Percentiles rank a stretch among this genome's conserved stretches.
Evolutionary conservation across 2,329 filamentous ascomycete species (phyloP).

Genomic region (Scedosporium aurantiacum): DNA sequence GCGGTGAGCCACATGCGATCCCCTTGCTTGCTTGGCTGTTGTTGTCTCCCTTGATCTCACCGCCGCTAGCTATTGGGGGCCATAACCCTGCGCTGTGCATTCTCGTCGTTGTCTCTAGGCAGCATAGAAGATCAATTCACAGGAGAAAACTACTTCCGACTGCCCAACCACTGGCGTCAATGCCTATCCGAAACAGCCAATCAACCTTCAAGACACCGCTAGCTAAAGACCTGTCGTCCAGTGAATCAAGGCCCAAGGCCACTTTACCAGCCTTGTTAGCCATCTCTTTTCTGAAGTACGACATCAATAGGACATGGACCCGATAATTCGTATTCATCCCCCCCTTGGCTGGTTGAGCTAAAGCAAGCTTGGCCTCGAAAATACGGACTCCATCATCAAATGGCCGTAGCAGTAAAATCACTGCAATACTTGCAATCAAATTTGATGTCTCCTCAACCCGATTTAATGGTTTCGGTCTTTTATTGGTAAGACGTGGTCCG

Average conservation of each 20-base stretch:
- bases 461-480: no score
- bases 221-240: not conserved
- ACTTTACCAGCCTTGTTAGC: conserved; percentile 1
- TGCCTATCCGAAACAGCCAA: conserved; percentile 2
- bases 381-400: no score
- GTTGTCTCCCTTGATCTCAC: not conserved
- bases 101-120: not conserved
- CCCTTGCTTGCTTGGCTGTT: not conserved
- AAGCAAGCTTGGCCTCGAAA: not conserved
- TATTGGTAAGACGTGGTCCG: not conserved
- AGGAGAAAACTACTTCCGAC: no score
- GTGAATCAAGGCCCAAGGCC: not conserved
- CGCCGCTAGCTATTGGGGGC: not conserved
- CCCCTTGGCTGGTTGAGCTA: not conserved
- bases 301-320: not conserved
- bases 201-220: conserved; percentile 2
- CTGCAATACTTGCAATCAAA: no score
- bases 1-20: not conserved
- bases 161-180: not conserved
- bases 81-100: not conserved
- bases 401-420: no score
- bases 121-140: not conserved
- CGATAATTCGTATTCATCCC: not conserved
- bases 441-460: no score
- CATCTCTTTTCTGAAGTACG: not conserved